phyloP scores from a whole-genome alignment of 2,329 filamentous ascomycete species.

The Hortaea werneckii region DNA sequence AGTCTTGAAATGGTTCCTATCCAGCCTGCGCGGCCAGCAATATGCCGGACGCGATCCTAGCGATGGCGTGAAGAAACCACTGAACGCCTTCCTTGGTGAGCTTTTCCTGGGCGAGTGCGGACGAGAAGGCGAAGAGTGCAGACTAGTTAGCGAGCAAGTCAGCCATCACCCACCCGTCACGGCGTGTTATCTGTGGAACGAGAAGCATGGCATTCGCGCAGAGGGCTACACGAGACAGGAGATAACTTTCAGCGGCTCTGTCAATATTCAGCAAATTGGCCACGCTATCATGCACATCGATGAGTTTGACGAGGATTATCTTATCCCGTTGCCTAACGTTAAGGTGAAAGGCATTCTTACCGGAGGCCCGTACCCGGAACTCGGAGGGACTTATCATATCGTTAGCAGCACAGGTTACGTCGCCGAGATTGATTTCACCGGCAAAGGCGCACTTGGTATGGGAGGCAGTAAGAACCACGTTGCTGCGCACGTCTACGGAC shows the following conservation, averaged over 20 bases:
- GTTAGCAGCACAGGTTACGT: slow-evolving; percentile 33
- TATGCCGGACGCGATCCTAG: slow-evolving; percentile 34
- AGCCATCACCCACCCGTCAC: slow-evolving; percentile 39
- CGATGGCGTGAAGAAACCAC: slow-evolving; percentile 40
- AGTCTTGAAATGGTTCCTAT: slow-evolving; percentile 41
- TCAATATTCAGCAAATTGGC: slow-evolving; percentile 38
- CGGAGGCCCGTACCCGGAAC: slow-evolving; percentile 35
- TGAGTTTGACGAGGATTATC: slow-evolving; percentile 34
- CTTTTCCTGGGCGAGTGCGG: slow-evolving; percentile 34
- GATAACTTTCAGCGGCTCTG: slow-evolving; percentile 35
- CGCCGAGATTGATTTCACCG: slow-evolving; percentile 34
- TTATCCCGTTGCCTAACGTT: slow-evolving; percentile 36
- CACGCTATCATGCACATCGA: slow-evolving; percentile 36
- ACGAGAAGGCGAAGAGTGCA: slow-evolving; percentile 29
- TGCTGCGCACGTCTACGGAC: slow-evolving; percentile 26
- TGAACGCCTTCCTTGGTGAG: slow-evolving; percentile 42
- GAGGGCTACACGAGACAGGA: slow-evolving; percentile 39
- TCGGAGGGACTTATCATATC: slow-evolving; percentile 32
- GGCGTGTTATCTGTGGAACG: slow-evolving; percentile 38
- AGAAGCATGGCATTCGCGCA: slow-evolving; percentile 32
- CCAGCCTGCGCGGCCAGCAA: slow-evolving; percentile 38
- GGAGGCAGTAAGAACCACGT: slow-evolving; percentile 34
- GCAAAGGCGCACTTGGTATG: slow-evolving; percentile 31
- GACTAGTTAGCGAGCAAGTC: slow-evolving; percentile 36
- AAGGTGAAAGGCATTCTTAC: slow-evolving; percentile 36